Evolutionary conservation across 257 asterid genomes (phyloP), one percentile per base, ranked within the genome.

Genomic region (Nicotiana sylvestris): DNA sequence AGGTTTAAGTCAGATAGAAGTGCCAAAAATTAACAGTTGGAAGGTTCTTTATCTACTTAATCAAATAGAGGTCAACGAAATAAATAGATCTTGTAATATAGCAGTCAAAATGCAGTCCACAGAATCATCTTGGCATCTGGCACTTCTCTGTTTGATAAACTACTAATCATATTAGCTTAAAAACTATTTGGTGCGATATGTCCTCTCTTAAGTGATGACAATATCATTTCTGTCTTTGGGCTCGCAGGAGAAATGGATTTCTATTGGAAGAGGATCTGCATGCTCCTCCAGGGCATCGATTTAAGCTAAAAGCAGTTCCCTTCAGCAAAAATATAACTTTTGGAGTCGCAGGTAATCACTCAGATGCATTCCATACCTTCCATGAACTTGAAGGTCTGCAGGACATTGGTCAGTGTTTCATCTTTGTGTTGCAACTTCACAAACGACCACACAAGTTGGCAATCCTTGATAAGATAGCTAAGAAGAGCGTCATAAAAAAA

Each of bases 291-390:
- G 99, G 99, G 62, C 90, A 39, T 43, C 97, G 97, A 39, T 96
- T 89, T 84, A 86, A 91, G 84, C 91, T 96, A 77, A 94, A 93
- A 89, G 97, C 99, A 83, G 96, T 96, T 83, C 99, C 98, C 84
- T 96, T 93, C 92, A 96, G 99, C 87, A 94, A 96, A 91, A 96
- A 92, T 67, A 79, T 92, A 46, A 92, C 93, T 78, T 94, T 96
- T 80, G 99, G 99, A 46, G 87, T 91, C 82, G 87, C 93, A 82
- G 99, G 99, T 94, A 87, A 82, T 81, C 56, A 27, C 9, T 46
- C 67, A 66, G 80, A 51, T 25, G 62, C 80, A 74, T 49, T 74
- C 27, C 80, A 49, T 76, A 76, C 35, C 57, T 51, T 49, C 27
- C 29, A 51, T 5, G 5, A 49, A 78, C 61, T 39, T n/a, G 55